These are phyloP conservation scores for Colletotrichum sp. DNA, from an alignment of 2,329 filamentous ascomycete species.

Conservation along the genomic window DNA sequence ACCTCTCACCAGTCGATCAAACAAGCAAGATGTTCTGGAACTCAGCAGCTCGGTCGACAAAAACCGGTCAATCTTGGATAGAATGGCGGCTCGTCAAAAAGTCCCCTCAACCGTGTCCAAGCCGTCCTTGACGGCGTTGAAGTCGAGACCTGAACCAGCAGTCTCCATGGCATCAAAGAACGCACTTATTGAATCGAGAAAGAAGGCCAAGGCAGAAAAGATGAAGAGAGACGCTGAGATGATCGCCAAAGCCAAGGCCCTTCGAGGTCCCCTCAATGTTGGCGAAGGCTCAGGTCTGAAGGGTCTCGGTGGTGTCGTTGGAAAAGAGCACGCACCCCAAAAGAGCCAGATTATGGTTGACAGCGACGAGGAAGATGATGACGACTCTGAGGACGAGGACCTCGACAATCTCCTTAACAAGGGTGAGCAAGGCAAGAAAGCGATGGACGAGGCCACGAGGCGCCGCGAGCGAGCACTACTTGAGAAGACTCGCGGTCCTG, in stretches of 20 bases:
- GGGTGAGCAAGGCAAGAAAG: slow-evolving; percentile 52
- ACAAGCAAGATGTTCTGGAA: slow-evolving; percentile 52
- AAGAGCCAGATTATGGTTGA: slow-evolving; percentile 92
- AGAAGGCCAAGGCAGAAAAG: slow-evolving; percentile 63
- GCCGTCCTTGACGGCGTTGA: neutral
- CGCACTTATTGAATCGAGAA: slow-evolving; percentile 27
- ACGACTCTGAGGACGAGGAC: slow-evolving; percentile 62
- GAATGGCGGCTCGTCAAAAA: slow-evolving; percentile 44
- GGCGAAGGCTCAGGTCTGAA: slow-evolving; percentile 82
- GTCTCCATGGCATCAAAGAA: slow-evolving; percentile 11
- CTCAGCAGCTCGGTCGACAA: slow-evolving; percentile 54
- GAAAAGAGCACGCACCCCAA: slow-evolving; percentile 77
- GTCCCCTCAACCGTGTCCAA: slow-evolving; percentile 8
- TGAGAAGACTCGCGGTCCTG: slow-evolving; percentile 69
- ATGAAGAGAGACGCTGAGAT: slow-evolving; percentile 74
- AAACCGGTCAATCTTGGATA: slow-evolving; percentile 47
- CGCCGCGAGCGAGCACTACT: slow-evolving; percentile 53
- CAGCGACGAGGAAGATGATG: slow-evolving; percentile 69
- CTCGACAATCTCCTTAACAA: slow-evolving; percentile 53
- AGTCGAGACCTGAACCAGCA: slow-evolving; percentile 11
- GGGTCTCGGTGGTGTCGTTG: slow-evolving; percentile 71
- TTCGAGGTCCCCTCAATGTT: slow-evolving; percentile 60
- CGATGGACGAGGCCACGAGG: slow-evolving; percentile 52
- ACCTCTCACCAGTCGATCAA: slow-evolving; percentile 35
- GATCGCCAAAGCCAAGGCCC: slow-evolving; percentile 72